These are phyloP conservation scores for Ascochyta lentis DNA, from an alignment of 2,329 filamentous ascomycete species.

Conservation along the genomic window DNA sequence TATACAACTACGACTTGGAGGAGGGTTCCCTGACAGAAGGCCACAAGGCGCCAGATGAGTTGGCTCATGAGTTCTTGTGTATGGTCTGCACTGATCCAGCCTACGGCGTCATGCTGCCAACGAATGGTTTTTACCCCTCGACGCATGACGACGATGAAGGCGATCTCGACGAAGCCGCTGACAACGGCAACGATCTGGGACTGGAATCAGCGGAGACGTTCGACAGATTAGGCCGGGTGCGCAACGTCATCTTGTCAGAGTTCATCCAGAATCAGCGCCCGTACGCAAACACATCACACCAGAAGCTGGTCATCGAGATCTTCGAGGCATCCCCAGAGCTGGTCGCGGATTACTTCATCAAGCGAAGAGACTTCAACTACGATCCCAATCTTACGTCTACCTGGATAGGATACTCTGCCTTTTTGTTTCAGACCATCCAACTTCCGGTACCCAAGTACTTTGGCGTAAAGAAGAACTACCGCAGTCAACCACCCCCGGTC, in stretches of 20 bases:
- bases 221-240: slow-evolving; percentile 73
- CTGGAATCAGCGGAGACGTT: slow-evolving; percentile 75
- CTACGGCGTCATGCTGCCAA: slow-evolving; percentile 76
- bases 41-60: slow-evolving; percentile 66
- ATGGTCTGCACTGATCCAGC: slow-evolving; percentile 75
- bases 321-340: slow-evolving; percentile 85
- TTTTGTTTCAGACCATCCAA: slow-evolving; percentile 81
- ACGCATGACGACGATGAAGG: slow-evolving; percentile 64
- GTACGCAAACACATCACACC: slow-evolving; percentile 81
- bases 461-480: slow-evolving; percentile 69
- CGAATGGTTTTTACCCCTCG: slow-evolving; percentile 84
- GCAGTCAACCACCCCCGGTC: slow-evolving; percentile 75
- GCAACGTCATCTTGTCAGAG: slow-evolving; percentile 79
- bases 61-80: slow-evolving; percentile 77
- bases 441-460: slow-evolving; percentile 76
- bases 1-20: slow-evolving; percentile 51
- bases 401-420: slow-evolving; percentile 92
- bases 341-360: slow-evolving; percentile 84
- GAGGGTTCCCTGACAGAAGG: slow-evolving; percentile 55
- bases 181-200: slow-evolving; percentile 65
- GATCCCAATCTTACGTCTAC: slow-evolving; percentile 91
- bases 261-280: slow-evolving; percentile 82
- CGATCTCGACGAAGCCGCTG: slow-evolving; percentile 49
- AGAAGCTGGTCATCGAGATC: slow-evolving; percentile 79
- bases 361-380: slow-evolving; percentile 77